A percentile compares a stretch with the other conserved stretches of the same genome.
Conservation (phyloP, 2,329 filamentous ascomycete species). For the Scleromitrula shiraiana region DNA sequence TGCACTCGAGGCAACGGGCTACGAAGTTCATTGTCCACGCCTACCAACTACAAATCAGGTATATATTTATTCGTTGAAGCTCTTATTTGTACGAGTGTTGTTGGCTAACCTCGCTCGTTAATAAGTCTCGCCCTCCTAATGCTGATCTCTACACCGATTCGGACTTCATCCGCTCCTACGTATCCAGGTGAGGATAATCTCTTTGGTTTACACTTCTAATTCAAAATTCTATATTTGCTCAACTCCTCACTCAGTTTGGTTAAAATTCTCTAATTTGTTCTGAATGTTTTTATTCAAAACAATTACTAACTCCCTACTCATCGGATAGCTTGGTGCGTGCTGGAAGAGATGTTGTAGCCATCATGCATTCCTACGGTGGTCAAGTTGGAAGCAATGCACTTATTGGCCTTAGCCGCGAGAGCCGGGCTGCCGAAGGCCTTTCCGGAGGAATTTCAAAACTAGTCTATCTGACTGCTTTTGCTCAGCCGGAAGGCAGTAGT, state of each 20-base stretch:
- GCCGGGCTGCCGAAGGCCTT: not conserved
- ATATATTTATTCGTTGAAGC: not conserved
- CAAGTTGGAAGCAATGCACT: conserved; percentile 13
- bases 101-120: not conserved
- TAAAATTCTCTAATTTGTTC: no score
- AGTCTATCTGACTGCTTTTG: conserved; percentile 10
- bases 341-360: conserved; percentile 4
- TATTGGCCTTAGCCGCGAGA: not conserved
- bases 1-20: conserved; percentile 5
- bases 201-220: no score
- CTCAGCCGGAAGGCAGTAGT: not conserved
- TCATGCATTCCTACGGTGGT: conserved; percentile 14
- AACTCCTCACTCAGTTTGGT: no score
- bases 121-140: conserved; percentile 8
- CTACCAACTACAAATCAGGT: conserved; percentile 7
- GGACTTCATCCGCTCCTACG: conserved; percentile 4
- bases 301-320: no score
- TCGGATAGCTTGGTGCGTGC: conserved; percentile 1
- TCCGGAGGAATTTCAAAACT: conserved; percentile 7
- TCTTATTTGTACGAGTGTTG: not conserved
- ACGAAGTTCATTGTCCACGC: conserved; percentile 9
- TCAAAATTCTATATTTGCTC: no score
- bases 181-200: no score
- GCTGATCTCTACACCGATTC: conserved; percentile 10
- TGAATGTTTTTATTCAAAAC: no score